Percentiles rank a stretch among this genome's conserved stretches.
Conservation (phyloP, 495 filamentous ascomycete species). For the Penicillium waksmanii region DNA sequence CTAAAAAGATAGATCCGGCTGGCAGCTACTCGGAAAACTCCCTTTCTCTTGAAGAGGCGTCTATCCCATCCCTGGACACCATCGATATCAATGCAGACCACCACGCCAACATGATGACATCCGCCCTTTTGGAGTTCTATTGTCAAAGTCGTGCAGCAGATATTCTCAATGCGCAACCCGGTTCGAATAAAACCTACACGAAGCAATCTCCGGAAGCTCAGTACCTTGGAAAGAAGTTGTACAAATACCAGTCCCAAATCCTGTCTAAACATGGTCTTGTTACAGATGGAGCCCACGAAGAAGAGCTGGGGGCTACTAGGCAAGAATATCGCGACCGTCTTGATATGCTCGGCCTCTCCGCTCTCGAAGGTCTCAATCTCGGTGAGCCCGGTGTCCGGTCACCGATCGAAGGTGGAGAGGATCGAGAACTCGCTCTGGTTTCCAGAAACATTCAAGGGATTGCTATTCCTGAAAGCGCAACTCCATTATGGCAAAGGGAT, state of each 20-base stretch:
- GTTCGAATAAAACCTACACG: slow-evolving; percentile 37
- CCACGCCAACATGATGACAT: slow-evolving; percentile 50
- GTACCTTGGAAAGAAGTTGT: slow-evolving; percentile 47
- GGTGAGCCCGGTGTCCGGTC: slow-evolving; percentile 18
- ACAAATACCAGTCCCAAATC: slow-evolving; percentile 45
- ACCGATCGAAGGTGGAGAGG: slow-evolving; percentile 22
- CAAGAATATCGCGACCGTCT: slow-evolving; percentile 50
- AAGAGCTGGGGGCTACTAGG: slow-evolving; percentile 39
- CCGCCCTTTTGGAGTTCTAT: slow-evolving; percentile 49
- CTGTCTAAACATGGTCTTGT: slow-evolving; percentile 45
- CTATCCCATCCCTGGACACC: slow-evolving; percentile 26
- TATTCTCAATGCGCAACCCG: slow-evolving; percentile 45
- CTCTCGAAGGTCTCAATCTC: slow-evolving; percentile 42
- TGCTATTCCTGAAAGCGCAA: slow-evolving; percentile 10
- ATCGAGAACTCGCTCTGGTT: slow-evolving; percentile 26
- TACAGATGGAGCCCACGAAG: slow-evolving; percentile 42
- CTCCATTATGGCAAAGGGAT: slow-evolving; percentile 12
- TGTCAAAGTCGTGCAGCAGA: slow-evolving; percentile 50
- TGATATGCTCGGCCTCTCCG: slow-evolving; percentile 42
- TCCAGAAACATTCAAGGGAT: slow-evolving; percentile 15
- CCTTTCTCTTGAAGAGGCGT: slow-evolving; percentile 28
- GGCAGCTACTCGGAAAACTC: slow-evolving; percentile 17
- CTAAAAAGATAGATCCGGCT: slow-evolving; percentile 12
- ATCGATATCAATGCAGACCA: slow-evolving; percentile 35
- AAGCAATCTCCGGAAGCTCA: slow-evolving; percentile 49